These are phyloP conservation scores for Coprinopsis sp. DNA, from an alignment of 768 basidiomycete species.

Conservation along the genomic window DNA sequence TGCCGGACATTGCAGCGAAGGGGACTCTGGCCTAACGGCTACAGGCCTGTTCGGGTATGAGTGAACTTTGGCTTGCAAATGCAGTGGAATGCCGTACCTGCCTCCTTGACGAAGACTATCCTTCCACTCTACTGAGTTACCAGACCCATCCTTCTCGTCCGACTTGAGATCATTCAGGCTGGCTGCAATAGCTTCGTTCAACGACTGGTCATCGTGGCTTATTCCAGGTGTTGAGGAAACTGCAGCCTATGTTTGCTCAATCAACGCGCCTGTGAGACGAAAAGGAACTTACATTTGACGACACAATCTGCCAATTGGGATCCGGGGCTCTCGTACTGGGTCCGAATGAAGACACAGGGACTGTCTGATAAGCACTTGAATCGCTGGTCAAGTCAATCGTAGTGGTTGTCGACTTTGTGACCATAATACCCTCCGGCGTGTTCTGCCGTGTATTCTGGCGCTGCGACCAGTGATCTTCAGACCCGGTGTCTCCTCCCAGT, in stretches of 20 bases:
- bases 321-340: slow-evolving; percentile 60
- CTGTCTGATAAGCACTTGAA: slow-evolving; percentile 29
- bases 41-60: slow-evolving; percentile 48
- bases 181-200: slow-evolving; percentile 69
- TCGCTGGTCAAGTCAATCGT: slow-evolving; percentile 13
- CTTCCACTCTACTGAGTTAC: no score
- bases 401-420: neutral
- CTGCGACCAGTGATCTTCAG: slow-evolving; percentile 25
- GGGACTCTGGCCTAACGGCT: slow-evolving; percentile 54
- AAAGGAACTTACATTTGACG: slow-evolving; percentile 49
- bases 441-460: slow-evolving; percentile 24
- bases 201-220: slow-evolving; percentile 53
- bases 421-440: slow-evolving; percentile 22
- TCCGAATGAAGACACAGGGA: slow-evolving; percentile 40
- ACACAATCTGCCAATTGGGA: slow-evolving; percentile 66
- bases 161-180: slow-evolving; percentile 52
- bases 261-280: slow-evolving; percentile 7
- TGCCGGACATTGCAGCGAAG: slow-evolving; percentile 53
- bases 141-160: slow-evolving; percentile 47
- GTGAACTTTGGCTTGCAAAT: slow-evolving; percentile 1
- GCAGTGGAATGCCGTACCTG: slow-evolving; percentile 37
- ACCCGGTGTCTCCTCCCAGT: slow-evolving; percentile 47
- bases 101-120: slow-evolving; percentile 51
- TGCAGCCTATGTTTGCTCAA: slow-evolving; percentile 17
- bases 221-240: slow-evolving; percentile 30